These are phyloP conservation scores for Phytophthora citrophthora DNA, from an alignment of 352 stramenopile species.

Conservation along the genomic window DNA sequence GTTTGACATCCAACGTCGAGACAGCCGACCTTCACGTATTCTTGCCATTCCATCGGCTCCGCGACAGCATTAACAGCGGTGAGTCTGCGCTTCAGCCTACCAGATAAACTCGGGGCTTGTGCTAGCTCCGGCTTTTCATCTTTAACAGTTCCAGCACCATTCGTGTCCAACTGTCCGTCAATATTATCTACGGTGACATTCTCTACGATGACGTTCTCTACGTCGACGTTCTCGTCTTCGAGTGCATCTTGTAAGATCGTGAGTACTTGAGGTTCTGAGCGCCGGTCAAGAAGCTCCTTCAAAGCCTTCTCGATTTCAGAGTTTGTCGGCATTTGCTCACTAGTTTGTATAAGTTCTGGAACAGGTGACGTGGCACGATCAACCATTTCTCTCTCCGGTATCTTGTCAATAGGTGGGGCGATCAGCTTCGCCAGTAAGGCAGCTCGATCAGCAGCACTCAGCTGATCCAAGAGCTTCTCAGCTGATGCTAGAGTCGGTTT, in stretches of 20 bases:
- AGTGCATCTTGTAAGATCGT: conserved; percentile 39
- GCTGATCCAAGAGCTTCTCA: conserved; percentile 42
- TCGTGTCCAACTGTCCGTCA: background rate
- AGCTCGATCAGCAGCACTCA: conserved; percentile 28
- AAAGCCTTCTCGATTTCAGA: conserved; percentile 44
- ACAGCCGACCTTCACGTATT: conserved; percentile 55
- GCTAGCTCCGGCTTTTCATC: background rate
- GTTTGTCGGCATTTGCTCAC: background rate
- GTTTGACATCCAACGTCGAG: conserved; percentile 65
- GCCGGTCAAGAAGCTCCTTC: conserved; percentile 40
- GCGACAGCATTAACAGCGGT: conserved; percentile 62
- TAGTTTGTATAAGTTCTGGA: conserved; percentile 16
- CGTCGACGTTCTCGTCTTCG: background rate
- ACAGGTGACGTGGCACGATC: conserved; percentile 50
- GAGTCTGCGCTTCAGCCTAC: conserved; percentile 45
- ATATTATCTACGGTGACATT: background rate
- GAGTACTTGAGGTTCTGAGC: conserved; percentile 49
- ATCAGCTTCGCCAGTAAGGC: conserved; percentile 39
- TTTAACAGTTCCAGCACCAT: background rate
- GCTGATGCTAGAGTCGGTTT: conserved; percentile 24
- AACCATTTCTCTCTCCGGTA: conserved; percentile 6
- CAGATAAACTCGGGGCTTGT: conserved; percentile 9
- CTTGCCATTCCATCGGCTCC: conserved; percentile 72
- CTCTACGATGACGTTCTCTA: background rate
- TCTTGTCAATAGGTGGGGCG: conserved; percentile 1